A percentile compares a stretch with the other conserved stretches of the same genome.
Evolutionary conservation across 2,329 filamentous ascomycete species (phyloP).

Genomic region (Aspergillus neoniger): DNA sequence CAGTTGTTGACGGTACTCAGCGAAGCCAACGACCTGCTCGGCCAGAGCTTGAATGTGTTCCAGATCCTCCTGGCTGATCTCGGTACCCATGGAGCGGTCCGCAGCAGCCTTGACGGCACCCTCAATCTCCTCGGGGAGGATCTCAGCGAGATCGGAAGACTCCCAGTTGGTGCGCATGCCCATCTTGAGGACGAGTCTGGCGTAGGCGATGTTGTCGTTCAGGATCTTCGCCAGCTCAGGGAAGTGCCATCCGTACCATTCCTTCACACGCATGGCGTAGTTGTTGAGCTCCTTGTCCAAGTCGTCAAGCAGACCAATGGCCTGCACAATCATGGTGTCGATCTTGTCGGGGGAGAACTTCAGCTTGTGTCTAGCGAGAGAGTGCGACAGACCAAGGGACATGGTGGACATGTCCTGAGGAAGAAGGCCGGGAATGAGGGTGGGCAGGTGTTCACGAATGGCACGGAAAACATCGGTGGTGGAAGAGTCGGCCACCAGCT

Average conservation of each 20-base stretch:
- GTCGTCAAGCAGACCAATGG: constrained; percentile 89
- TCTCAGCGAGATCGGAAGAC: constrained; percentile 77
- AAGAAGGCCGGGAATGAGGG: constrained; percentile 84
- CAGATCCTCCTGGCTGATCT: constrained; percentile 89
- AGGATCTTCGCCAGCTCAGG: constrained; percentile 96
- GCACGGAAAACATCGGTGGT: constrained; percentile 91
- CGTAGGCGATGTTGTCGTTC: constrained; percentile 94
- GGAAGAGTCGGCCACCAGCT: constrained; percentile 76
- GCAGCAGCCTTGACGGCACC: constrained; percentile 87
- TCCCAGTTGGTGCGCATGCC: constrained; percentile 83
- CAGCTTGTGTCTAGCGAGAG: constrained; percentile 93
- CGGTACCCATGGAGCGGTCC: constrained; percentile 97
- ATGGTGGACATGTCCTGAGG: constrained; percentile 89
- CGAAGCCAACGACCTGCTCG: constrained; percentile 89
- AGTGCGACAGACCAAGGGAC: constrained; percentile 94
- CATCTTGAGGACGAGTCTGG: constrained; percentile 82
- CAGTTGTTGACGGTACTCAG: constrained; percentile 85
- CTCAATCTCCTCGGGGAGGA: constrained; percentile 95
- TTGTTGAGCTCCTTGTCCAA: constrained; percentile 98
- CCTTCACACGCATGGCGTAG: constrained; percentile 98
- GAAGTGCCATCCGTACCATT: constrained; percentile 99
- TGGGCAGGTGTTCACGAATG: constrained; percentile 86
- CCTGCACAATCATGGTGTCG: constrained; percentile 99
- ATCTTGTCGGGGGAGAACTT: constrained; percentile 99
- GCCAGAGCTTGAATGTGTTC: constrained; percentile 90